Evolutionary conservation across 306 rosid species (phyloP).

Genomic region (Cucurbita pepo): DNA sequence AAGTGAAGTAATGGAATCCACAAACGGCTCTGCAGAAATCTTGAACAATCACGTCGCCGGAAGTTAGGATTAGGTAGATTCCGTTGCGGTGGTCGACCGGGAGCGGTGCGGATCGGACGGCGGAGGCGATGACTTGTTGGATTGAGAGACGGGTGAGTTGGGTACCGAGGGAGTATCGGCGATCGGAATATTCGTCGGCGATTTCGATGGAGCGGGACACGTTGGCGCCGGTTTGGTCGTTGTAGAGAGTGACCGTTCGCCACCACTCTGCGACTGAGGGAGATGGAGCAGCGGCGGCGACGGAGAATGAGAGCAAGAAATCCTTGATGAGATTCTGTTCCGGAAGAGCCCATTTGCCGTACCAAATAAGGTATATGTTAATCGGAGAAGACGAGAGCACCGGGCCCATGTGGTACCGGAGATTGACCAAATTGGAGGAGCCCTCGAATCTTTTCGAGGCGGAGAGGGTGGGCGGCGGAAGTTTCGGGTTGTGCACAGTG

Average conservation of each 20-base stretch:
- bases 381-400: slow-evolving; percentile 63
- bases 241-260: slow-evolving; percentile 62
- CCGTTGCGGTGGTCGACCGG: slow-evolving; percentile 78
- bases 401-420: slow-evolving; percentile 93
- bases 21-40: slow-evolving; percentile 89
- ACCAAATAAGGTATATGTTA: slow-evolving; percentile 77
- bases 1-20: slow-evolving; percentile 86
- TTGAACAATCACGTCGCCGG: slow-evolving; percentile 57
- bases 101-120: slow-evolving; percentile 52
- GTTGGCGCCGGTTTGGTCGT: slow-evolving; percentile 83
- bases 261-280: slow-evolving; percentile 89
- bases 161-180: slow-evolving; percentile 40
- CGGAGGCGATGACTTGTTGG: slow-evolving; percentile 55
- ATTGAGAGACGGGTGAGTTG: slow-evolving; percentile 57
- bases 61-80: slow-evolving; percentile 52
- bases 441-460: slow-evolving; percentile 70
- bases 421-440: slow-evolving; percentile 54
- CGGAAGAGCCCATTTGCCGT: slow-evolving; percentile 54
- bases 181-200: slow-evolving; percentile 53
- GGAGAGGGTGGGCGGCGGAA: slow-evolving; percentile 37
- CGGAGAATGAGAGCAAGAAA: slow-evolving; percentile 27
- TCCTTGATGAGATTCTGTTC: slow-evolving; percentile 48
- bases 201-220: slow-evolving; percentile 53
- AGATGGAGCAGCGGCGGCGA: slow-evolving; percentile 16
- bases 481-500: slow-evolving; percentile 40